Evolutionary conservation across 2,329 filamentous ascomycete genomes (phyloP).

Genomic region (Scopulariopsis brevicaulis): DNA sequence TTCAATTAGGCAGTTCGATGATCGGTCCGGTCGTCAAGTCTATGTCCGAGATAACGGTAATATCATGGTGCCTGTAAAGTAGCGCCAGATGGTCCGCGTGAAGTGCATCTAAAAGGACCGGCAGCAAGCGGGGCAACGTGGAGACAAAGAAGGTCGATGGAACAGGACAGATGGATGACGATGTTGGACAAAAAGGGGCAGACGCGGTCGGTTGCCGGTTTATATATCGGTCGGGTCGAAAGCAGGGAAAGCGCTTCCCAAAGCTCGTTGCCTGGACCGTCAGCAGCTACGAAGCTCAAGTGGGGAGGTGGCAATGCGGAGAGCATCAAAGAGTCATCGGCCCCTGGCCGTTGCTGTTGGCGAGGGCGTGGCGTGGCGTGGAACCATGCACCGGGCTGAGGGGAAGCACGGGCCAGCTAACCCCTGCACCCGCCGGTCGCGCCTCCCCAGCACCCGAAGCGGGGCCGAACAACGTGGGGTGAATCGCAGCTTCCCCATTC

Average conservation of each 20-base stretch:
- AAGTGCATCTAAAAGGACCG: slow-evolving; percentile 4
- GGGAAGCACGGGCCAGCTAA: background rate
- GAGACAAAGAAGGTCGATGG: background rate
- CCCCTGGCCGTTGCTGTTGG: background rate
- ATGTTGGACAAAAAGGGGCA: background rate
- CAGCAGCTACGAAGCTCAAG: background rate
- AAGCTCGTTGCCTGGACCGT: background rate
- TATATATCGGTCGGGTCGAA: background rate
- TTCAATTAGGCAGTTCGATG: slow-evolving; percentile 12
- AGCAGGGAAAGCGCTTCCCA: background rate
- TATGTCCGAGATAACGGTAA: slow-evolving; percentile 2
- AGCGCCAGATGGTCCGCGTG: background rate
- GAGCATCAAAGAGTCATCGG: background rate
- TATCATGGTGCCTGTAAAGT: slow-evolving; percentile 4
- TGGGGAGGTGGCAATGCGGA: background rate
- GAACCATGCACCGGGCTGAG: background rate
- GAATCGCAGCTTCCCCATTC: background rate
- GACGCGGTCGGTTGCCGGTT: background rate
- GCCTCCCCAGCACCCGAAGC: no score
- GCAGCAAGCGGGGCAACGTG: background rate
- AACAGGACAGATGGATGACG: background rate
- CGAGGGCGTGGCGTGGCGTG: background rate
- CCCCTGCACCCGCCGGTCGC: background rate
- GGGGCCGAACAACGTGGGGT: no score
- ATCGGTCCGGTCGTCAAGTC: background rate